Conservation (phyloP, 306 rosid genomes). For the Elaeagnus macrophylla region DNA sequence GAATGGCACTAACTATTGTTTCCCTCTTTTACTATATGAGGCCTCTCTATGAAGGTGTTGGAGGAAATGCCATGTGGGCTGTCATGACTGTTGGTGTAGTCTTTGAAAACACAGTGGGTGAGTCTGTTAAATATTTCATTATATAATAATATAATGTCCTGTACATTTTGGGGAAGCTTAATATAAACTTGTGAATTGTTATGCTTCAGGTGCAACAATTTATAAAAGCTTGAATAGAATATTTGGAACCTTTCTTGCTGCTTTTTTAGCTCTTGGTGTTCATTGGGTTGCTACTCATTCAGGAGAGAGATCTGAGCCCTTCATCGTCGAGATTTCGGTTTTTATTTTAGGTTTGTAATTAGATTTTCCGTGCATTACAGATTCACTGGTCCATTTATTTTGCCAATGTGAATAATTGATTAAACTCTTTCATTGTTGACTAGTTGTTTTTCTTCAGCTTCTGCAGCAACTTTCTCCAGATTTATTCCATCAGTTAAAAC, state of each 20-base stretch:
- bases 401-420: neutral
- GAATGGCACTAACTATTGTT: conserved; percentile 66
- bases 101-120: conserved; percentile 59
- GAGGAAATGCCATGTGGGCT: conserved; percentile 83
- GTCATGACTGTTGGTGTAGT: conserved; percentile 74
- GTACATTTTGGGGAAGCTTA: neutral
- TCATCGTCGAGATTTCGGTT: conserved; percentile 45
- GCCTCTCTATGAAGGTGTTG: conserved; percentile 67
- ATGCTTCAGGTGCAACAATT: conserved; percentile 64
- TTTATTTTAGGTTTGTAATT: conserved; percentile 54
- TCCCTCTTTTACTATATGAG: conserved; percentile 66
- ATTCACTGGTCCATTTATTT: neutral
- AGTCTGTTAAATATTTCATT: neutral
- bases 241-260: conserved; percentile 67
- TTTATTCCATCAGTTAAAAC: conserved; percentile 69
- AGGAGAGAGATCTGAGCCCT: conserved; percentile 50
- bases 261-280: conserved; percentile 53
- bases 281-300: conserved; percentile 60
- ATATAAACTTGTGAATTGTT: neutral
- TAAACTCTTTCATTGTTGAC: neutral
- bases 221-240: conserved; percentile 53
- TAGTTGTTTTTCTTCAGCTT: conserved; percentile 36
- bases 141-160: neutral
- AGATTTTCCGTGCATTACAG: too few relatives aligned
- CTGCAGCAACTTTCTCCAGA: conserved; percentile 74